A percentile compares a stretch with the other conserved stretches of the same genome.
Evolutionary conservation across 2,329 filamentous ascomycete species (phyloP).

Genomic region (Bipolaris gigantea): DNA sequence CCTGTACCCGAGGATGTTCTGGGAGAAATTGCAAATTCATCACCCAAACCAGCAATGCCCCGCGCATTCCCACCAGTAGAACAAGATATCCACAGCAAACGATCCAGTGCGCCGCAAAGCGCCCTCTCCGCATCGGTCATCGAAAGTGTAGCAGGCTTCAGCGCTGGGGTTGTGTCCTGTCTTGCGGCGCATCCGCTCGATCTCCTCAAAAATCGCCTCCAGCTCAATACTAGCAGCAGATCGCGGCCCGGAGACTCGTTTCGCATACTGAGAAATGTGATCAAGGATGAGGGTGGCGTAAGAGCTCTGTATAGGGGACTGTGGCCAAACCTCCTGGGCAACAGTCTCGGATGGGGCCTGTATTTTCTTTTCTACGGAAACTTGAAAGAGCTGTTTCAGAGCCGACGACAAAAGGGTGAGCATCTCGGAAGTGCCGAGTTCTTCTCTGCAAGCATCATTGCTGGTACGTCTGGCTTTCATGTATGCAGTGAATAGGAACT

Average conservation of each 20-base stretch:
- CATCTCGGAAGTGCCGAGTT: constrained; percentile 69
- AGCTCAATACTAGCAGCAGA: constrained; percentile 55
- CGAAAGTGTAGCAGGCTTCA: constrained; percentile 87
- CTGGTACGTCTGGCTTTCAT: constrained; percentile 47
- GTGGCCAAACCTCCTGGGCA: constrained; percentile 87
- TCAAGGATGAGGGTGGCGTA: constrained; percentile 59
- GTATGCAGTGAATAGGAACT: constrained; percentile 1
- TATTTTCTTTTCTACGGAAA: constrained; percentile 81
- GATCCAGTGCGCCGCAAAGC: constrained; percentile 30
- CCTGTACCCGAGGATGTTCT: constrained; percentile 26
- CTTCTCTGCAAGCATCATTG: constrained; percentile 71
- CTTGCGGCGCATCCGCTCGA: constrained; percentile 89
- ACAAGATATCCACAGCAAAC: constrained; percentile 37
- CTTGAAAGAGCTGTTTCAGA: constrained; percentile 58
- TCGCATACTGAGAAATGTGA: constrained; percentile 56
- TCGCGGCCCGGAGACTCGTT: constrained; percentile 57
- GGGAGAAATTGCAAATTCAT: constrained; percentile 9
- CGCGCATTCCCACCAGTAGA: constrained; percentile 55
- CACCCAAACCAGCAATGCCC: constrained; percentile 46
- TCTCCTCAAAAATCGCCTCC: constrained; percentile 93
- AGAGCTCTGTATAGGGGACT: constrained; percentile 84
- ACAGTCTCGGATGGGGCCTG: constrained; percentile 84
- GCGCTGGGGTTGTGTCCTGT: constrained; percentile 83
- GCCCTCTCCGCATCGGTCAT: constrained; percentile 68
- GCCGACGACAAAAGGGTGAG: constrained; percentile 43